Conservation (phyloP, 2,329 filamentous ascomycete species). For the Calonectria multiphialidica region DNA sequence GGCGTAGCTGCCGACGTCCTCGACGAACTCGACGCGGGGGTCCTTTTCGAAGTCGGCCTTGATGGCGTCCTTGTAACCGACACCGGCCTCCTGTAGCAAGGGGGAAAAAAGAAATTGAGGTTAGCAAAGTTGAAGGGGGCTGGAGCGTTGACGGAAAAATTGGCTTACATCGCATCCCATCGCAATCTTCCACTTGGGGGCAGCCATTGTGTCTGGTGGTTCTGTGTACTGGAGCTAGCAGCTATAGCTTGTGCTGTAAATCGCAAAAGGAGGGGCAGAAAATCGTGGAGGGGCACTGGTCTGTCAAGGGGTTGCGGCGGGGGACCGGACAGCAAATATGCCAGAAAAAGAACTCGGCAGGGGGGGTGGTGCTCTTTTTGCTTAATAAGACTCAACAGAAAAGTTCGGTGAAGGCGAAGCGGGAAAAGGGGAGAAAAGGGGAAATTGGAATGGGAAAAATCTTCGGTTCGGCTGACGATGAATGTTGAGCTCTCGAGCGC, state of each 20-base stretch:
- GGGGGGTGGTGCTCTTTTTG: background rate
- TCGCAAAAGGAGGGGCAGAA: background rate
- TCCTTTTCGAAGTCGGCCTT: constrained; percentile 78
- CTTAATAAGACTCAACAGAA: background rate
- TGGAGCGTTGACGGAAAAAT: background rate
- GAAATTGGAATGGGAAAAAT: background rate
- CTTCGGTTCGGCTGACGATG: background rate
- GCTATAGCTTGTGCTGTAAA: background rate
- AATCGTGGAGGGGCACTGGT: background rate
- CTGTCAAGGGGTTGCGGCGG: background rate
- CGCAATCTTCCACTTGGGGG: constrained; percentile 64
- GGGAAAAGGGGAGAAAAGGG: background rate
- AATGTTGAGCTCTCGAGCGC: background rate
- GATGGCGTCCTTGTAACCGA: constrained; percentile 83
- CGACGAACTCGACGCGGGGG: constrained; percentile 67
- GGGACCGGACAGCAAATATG: background rate
- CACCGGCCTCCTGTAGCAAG: constrained; percentile 73
- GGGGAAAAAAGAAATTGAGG: background rate
- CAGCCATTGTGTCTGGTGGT: constrained; percentile 48
- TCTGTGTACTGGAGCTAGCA: background rate
- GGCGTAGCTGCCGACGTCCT: constrained; percentile 79
- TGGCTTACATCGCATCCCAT: constrained; percentile 66
- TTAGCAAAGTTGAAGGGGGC: background rate
- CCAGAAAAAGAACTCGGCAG: background rate
- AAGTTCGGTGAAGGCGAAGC: constrained; percentile 7